A percentile compares a stretch with the other conserved stretches of the same genome.
Evolutionary conservation across 192 early-diverging fungal species (phyloP).

Genomic region (Coemansia reversa): DNA sequence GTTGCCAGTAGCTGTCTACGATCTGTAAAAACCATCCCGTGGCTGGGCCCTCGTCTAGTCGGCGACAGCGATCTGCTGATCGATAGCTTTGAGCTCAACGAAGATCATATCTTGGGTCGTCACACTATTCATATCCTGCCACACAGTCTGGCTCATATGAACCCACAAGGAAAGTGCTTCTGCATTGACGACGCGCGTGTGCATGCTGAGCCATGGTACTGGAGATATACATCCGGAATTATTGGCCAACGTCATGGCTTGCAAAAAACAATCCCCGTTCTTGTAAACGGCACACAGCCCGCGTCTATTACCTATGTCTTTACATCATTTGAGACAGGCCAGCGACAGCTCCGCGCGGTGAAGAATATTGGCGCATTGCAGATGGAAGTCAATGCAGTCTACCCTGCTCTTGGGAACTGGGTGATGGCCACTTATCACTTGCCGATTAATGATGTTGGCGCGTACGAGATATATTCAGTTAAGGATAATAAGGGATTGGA

Average conservation of each 20-base stretch:
- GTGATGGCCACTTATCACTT: constrained; percentile 43
- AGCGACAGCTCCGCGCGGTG: constrained; percentile 29
- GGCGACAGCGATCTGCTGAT: constrained; percentile 54
- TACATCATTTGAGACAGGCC: constrained; percentile 45
- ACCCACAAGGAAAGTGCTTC: constrained; percentile 23
- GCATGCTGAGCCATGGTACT: constrained; percentile 35
- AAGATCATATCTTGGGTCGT: constrained; percentile 50
- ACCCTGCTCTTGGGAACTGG: constrained; percentile 46
- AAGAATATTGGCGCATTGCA: constrained; percentile 26
- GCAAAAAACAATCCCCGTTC: constrained; percentile 33
- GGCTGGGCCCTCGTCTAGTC: constrained; percentile 39
- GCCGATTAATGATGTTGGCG: constrained; percentile 36
- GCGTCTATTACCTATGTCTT: constrained; percentile 39
- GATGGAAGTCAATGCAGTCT: constrained; percentile 23
- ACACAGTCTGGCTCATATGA: constrained; percentile 51
- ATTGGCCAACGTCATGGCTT: constrained; percentile 11
- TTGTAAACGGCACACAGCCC: constrained; percentile 51
- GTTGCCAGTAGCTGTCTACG: constrained; percentile 43
- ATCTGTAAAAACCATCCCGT: constrained; percentile 35
- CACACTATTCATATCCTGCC: constrained; percentile 55
- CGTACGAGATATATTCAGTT: constrained; percentile 44
- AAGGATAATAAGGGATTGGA: constrained; percentile 40
- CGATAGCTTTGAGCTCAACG: constrained; percentile 44
- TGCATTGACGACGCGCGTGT: constrained; percentile 29
- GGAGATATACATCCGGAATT: constrained; percentile 13